A percentile compares a stretch with the other conserved stretches of the same genome.
Evolutionary conservation across 1,139 yeast genomes (phyloP).

Genomic region (Candida sojae): DNA sequence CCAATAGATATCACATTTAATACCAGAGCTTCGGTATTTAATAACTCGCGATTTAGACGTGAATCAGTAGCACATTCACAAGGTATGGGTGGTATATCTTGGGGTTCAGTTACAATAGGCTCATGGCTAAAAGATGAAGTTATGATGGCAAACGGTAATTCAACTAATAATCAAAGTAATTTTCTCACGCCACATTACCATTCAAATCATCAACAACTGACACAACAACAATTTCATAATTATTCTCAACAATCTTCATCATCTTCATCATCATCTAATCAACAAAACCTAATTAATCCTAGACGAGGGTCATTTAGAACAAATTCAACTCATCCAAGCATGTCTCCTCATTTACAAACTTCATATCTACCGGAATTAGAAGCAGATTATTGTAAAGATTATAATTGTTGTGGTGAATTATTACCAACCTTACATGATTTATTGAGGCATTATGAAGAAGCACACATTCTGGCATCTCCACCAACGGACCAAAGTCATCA

Average conservation of each 20-base stretch:
- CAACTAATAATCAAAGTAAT: constrained; percentile 3
- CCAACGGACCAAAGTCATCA: constrained; percentile 45
- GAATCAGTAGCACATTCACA: constrained; percentile 95
- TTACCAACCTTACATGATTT: constrained; percentile 93
- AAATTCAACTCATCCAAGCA: constrained; percentile 14
- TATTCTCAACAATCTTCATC: constrained; percentile 7
- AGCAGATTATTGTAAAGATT: constrained; percentile 95
- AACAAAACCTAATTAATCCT: constrained; percentile 39
- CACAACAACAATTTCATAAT: constrained; percentile 16
- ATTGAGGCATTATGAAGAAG: constrained; percentile 93
- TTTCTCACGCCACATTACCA: constrained; percentile 11
- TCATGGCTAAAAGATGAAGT: constrained; percentile 96
- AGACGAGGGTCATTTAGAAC: constrained; percentile 44
- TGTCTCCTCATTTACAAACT: constrained; percentile 70
- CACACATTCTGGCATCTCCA: constrained; percentile 81
- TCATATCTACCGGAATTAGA: constrained; percentile 89
- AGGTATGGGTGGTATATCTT: constrained; percentile 97
- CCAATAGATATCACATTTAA: constrained; percentile 52
- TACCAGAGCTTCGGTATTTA: constrained; percentile 43
- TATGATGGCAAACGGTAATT: constrained; percentile 42
- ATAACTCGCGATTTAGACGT: constrained; percentile 54
- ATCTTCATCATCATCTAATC: constrained; percentile 6
- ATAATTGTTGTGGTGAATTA: constrained; percentile 91
- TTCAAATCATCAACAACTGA: constrained; percentile 19
- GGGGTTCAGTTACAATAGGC: constrained; percentile 96